Evolutionary conservation across 129 eudicot species (phyloP), one percentile per base, ranked within the genome.

Genomic region (Oenanthe sinensis): DNA sequence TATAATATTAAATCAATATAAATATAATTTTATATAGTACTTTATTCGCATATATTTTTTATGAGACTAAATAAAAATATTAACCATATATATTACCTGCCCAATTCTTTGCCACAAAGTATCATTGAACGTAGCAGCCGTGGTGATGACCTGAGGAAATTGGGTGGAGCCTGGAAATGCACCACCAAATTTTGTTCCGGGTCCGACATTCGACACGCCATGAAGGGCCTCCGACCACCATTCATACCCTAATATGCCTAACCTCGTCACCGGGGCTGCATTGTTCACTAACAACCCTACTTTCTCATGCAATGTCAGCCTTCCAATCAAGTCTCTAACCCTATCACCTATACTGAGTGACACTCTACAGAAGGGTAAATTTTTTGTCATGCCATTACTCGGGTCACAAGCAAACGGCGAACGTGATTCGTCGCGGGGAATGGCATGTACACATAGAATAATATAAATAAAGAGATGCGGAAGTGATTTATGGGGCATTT

Each of bases 141-240:
- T 86, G 19, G 97, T 87, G 70, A 95, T 95, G 55, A 95, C 99
- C 76, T 95, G 99, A 8, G 99, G 99, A 77, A 95, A 95, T 42
- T 92, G 90, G 24, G 99, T 95, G 81, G 99, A 97, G 16, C 90
- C 94, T 43, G 90, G 92, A 80, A 91, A 90, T 19, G 83, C 77
- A 0, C 94, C 94, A 26, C 87, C 92, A 42, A 95, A 95, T 82
- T 83, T 90, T 2, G 92, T 90, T 4, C 99, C 99, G 3, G 97
- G 95, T 20, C 98, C 98, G 52, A 88, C 87, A 62, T 92, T 86
- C 39, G 99, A 92, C 15, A 96, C 97, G 14, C 99, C 99, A 80
- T 96, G 99, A 45, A 96, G 90, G 5, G 99, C 99, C 88, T 96
- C 99, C 54, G 99, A 96, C 99, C 99, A 96, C 99, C 99, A 96